A percentile compares a stretch with the other conserved stretches of the same genome.
Conservation (phyloP, 805 yeast species). For the Hanseniaspora guilliermondii region DNA sequence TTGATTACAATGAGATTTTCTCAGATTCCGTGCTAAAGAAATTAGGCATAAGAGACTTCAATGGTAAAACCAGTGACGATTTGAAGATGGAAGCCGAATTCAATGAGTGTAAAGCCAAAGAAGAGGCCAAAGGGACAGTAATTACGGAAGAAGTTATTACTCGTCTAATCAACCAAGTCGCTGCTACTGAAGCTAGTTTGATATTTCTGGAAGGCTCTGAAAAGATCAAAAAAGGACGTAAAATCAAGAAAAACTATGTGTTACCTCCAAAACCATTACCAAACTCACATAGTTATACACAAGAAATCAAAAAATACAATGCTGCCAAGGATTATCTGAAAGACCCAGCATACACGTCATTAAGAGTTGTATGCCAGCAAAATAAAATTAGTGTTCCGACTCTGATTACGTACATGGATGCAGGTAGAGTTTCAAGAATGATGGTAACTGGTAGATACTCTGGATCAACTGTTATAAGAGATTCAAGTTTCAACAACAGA, state of each 20-base stretch:
- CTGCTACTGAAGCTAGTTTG: background rate
- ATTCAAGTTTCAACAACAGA: constrained; percentile 14
- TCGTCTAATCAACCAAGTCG: background rate
- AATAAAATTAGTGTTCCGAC: constrained; percentile 14
- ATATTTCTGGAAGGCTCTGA: background rate
- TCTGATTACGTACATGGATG: constrained; percentile 14
- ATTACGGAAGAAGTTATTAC: background rate
- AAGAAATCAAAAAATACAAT: constrained; percentile 9
- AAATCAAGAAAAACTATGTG: constrained; percentile 13
- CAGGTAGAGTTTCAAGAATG: constrained; percentile 14
- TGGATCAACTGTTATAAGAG: constrained; percentile 14
- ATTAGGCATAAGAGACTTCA: constrained; percentile 8
- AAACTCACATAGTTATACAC: background rate
- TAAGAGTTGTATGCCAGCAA: constrained; percentile 13
- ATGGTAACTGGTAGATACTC: constrained; percentile 13
- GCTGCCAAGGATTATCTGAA: constrained; percentile 12
- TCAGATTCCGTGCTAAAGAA: background rate
- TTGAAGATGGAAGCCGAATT: constrained; percentile 9
- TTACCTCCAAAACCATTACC: constrained; percentile 12
- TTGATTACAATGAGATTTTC: background rate
- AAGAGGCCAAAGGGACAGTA: background rate
- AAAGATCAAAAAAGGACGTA: constrained; percentile 13
- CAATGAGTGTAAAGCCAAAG: background rate
- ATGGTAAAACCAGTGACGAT: constrained; percentile 14
- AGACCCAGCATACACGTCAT: constrained; percentile 12